Evolutionary conservation across 176 grass and related monocot species (phyloP).

Genomic region (Eleusine coracana): DNA sequence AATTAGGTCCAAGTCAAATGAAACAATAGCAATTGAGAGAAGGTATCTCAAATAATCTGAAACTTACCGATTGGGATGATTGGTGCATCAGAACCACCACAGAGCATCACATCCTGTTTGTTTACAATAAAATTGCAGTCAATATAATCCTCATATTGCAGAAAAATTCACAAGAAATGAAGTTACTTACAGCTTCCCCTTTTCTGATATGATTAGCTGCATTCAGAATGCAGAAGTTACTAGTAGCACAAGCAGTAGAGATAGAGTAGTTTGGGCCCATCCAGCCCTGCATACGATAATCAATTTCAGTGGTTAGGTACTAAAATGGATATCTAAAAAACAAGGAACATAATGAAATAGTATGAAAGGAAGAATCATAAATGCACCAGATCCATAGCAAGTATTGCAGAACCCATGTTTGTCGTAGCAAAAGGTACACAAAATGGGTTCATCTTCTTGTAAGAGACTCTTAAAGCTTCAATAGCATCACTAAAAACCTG

Average conservation of each 20-base stretch:
- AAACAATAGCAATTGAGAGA: constrained; percentile 18
- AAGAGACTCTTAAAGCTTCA: constrained; percentile 95
- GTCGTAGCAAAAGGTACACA: constrained; percentile 99
- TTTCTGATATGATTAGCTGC: constrained; percentile 91
- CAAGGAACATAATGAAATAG: constrained; percentile 2
- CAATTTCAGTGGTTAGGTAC: constrained; percentile 22
- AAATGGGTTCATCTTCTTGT: constrained; percentile 99
- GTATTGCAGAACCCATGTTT: constrained; percentile 99
- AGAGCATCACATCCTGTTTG: constrained; percentile 91
- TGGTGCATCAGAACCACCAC: constrained; percentile 96
- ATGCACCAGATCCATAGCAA: constrained; percentile 96
- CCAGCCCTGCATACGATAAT: constrained; percentile 66
- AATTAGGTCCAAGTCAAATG: not conserved
- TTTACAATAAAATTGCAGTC: constrained; percentile 42
- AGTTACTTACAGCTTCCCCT: constrained; percentile 81
- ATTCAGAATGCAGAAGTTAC: constrained; percentile 98
- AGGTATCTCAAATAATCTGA: constrained; percentile 17
- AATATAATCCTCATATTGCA: not conserved
- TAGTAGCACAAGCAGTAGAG: constrained; percentile 97
- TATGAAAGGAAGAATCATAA: constrained; percentile 39
- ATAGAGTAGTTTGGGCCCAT: constrained; percentile 99
- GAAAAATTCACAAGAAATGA: constrained; percentile 23
- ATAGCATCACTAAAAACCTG: constrained; percentile 95
- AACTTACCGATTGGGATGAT: constrained; percentile 86
- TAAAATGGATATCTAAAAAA: constrained; percentile 28